Conservation (phyloP, 2,329 filamentous ascomycete species). For the Aspergillus caelatus region DNA sequence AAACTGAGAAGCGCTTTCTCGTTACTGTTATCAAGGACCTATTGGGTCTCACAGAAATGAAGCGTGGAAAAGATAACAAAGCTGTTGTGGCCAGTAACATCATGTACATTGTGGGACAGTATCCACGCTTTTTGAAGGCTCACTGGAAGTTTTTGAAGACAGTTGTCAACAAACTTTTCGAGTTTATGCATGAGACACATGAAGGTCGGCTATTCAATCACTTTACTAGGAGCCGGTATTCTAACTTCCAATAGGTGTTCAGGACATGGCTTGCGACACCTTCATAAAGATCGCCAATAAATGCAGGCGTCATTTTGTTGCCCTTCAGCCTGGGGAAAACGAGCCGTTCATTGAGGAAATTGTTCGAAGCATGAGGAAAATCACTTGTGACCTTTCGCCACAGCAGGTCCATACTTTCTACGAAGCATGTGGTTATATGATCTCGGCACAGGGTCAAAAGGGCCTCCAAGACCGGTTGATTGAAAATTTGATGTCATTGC, state of each 20-base stretch:
- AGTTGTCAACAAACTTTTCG: constrained; percentile 98
- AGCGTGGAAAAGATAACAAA: constrained; percentile 99
- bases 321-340: constrained; percentile 87
- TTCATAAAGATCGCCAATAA: constrained; percentile 99
- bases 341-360: constrained; percentile 99
- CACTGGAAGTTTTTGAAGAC: constrained; percentile 99
- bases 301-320: constrained; percentile 96
- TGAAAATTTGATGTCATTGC: constrained; percentile 87
- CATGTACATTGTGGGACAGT: constrained; percentile 99
- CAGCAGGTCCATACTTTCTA: constrained; percentile 99
- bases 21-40: constrained; percentile 99
- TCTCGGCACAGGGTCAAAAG: constrained; percentile 95
- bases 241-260: constrained; percentile 67
- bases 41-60: constrained; percentile 96
- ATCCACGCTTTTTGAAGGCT: constrained; percentile 95
- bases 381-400: constrained; percentile 90
- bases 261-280: constrained; percentile 99
- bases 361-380: constrained; percentile 91
- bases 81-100: constrained; percentile 99
- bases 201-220: constrained; percentile 65
- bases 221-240: not conserved
- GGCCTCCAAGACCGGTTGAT: constrained; percentile 90
- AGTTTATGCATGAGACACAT: constrained; percentile 99
- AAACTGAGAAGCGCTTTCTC: constrained; percentile 97
- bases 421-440: constrained; percentile 99